A percentile compares a stretch with the other conserved stretches of the same genome.
Evolutionary conservation across 2,329 filamentous ascomycete species (phyloP).

Genomic region (Fusarium palustre): DNA sequence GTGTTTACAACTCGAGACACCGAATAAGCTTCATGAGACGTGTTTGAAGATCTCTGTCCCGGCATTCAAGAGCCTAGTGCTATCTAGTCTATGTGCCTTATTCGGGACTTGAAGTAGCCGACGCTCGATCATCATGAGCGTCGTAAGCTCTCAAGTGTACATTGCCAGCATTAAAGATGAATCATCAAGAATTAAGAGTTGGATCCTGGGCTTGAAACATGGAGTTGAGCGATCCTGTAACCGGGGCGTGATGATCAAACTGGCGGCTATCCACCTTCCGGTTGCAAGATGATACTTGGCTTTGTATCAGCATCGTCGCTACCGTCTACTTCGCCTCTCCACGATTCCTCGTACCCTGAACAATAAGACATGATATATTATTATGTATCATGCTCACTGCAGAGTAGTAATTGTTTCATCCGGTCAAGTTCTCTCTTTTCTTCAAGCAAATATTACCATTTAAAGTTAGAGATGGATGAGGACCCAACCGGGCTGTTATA

Average conservation of each 20-base stretch:
- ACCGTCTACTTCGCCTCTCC: background rate
- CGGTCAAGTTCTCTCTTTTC: slow-evolving; percentile 1
- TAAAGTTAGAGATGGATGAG: background rate
- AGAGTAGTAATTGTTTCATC: slow-evolving; percentile 3
- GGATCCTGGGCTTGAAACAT: slow-evolving; percentile 27
- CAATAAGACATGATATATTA: background rate
- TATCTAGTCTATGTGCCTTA: background rate
- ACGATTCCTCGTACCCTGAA: background rate
- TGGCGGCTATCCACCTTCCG: slow-evolving; percentile 30
- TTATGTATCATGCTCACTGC: background rate
- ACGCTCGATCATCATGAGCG: background rate
- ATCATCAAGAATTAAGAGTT: slow-evolving; percentile 7
- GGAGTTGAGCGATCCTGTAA: slow-evolving; percentile 18
- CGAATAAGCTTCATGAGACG: slow-evolving; percentile 26
- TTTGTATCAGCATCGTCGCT: slow-evolving; percentile 20
- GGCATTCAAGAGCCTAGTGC: background rate
- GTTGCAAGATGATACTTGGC: slow-evolving; percentile 35
- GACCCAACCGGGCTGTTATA: background rate
- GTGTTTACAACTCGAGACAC: slow-evolving; percentile 26
- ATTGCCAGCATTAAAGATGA: slow-evolving; percentile 2
- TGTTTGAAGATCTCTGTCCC: slow-evolving; percentile 11
- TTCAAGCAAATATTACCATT: slow-evolving; percentile 2
- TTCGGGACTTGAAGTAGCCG: slow-evolving; percentile 11
- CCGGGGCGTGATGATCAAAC: slow-evolving; percentile 38
- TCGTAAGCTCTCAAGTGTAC: background rate